Conservation (phyloP, 2,329 filamentous ascomycete genomes). For the Phyllosticta paracitricarpa region DNA sequence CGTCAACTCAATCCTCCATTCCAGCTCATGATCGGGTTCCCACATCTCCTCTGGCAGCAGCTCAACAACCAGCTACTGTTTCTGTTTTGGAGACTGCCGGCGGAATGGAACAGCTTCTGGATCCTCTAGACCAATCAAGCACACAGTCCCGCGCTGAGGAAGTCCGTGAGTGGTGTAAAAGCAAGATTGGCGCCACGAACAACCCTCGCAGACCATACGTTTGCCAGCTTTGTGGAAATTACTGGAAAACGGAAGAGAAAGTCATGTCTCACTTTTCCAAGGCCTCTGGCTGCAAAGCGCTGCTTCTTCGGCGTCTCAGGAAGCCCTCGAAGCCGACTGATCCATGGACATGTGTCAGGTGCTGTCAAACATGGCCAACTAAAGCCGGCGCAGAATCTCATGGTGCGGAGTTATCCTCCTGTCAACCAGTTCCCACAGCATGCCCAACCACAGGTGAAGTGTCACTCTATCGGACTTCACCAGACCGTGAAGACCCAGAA, state of each 20-base stretch:
- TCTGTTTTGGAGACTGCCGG: neutral
- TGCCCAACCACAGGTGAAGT: neutral
- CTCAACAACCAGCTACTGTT: neutral
- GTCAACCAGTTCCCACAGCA: neutral
- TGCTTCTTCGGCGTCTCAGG: neutral
- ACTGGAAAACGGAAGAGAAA: neutral
- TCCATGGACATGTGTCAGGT: neutral
- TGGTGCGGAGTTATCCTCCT: neutral
- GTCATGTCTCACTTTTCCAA: neutral
- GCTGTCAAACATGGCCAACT: neutral
- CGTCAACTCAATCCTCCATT: neutral
- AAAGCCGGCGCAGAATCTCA: neutral
- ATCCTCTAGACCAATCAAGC: neutral
- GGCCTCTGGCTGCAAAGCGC: neutral
- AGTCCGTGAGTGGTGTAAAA: neutral
- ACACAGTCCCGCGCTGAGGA: neutral
- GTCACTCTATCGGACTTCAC: neutral
- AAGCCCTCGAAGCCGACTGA: neutral
- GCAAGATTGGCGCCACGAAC: neutral
- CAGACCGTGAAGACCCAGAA: neutral
- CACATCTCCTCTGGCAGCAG: neutral
- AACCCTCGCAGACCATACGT: neutral
- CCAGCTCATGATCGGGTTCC: neutral
- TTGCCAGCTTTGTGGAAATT: neutral
- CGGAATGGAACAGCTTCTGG: neutral